These are phyloP conservation scores for Scedosporium boydii DNA, from an alignment of 2,329 filamentous ascomycete genomes.

Conservation along the genomic window DNA sequence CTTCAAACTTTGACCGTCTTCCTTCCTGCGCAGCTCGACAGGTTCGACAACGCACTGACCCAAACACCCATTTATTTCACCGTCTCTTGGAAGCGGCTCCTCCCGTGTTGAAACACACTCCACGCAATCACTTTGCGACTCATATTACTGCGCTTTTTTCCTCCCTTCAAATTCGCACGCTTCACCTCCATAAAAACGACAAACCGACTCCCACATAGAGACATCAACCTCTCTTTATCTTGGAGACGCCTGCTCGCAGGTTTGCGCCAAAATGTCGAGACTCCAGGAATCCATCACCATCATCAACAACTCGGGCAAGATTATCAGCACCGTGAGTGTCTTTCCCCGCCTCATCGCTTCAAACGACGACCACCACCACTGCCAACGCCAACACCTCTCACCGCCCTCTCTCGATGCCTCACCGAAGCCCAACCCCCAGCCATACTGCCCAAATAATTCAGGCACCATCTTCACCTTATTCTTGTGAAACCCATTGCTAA, in stretches of 20 bases:
- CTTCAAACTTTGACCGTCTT: not conserved
- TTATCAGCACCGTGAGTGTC: constrained; percentile 70
- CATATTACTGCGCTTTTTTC: not conserved
- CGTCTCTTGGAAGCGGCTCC: not conserved
- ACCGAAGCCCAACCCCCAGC: not conserved
- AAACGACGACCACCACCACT: no score
- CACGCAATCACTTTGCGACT: not conserved
- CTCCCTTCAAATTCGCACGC: not conserved
- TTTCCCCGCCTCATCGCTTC: not conserved
- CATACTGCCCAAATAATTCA: not conserved
- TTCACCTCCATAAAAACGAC: not conserved
- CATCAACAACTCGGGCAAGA: constrained; percentile 83
- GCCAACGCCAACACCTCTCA: constrained; percentile 1
- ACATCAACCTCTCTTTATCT: not conserved
- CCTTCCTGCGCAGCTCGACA: not conserved
- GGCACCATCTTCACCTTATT: not conserved
- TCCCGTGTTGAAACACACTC: not conserved
- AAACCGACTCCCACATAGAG: not conserved
- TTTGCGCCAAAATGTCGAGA: not conserved
- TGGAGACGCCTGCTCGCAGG: not conserved
- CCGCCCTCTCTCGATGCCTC: no score
- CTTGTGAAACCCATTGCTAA: not conserved
- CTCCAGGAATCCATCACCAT: constrained; percentile 67
- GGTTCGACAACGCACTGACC: not conserved
- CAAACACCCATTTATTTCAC: not conserved